These are phyloP conservation scores for Alternaria viburni DNA, from an alignment of 2,329 filamentous ascomycete species.

Conservation along the genomic window DNA sequence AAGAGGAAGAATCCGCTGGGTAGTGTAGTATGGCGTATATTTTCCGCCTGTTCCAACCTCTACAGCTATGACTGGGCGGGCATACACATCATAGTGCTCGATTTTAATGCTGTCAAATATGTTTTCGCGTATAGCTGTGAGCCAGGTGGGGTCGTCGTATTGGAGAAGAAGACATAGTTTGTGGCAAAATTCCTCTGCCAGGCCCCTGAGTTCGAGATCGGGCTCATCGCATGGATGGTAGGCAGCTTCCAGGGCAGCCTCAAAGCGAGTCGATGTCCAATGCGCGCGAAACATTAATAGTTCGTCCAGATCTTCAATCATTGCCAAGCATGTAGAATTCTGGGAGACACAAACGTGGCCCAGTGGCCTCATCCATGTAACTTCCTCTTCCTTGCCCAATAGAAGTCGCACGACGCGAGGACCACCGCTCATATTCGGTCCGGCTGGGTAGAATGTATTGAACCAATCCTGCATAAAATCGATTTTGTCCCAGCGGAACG, in stretches of 20 bases:
- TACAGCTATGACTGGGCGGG: background rate
- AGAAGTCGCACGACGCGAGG: background rate
- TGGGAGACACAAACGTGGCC: too few relatives aligned
- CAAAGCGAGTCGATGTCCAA: background rate
- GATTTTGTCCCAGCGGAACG: background rate
- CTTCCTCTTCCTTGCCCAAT: too few relatives aligned
- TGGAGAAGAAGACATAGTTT: background rate
- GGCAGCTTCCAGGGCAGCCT: background rate
- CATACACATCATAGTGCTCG: background rate
- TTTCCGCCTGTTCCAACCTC: background rate
- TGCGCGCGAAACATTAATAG: background rate
- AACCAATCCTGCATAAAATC: background rate
- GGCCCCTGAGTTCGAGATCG: background rate
- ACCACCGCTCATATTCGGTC: background rate
- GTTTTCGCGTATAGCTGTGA: background rate
- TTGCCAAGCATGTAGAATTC: background rate
- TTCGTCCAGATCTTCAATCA: background rate
- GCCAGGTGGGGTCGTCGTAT: background rate
- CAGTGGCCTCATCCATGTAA: too few relatives aligned
- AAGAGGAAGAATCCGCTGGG: too few relatives aligned
- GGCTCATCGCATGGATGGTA: background rate
- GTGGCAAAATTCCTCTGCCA: background rate
- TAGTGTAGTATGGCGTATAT: too few relatives aligned
- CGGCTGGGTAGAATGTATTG: background rate
- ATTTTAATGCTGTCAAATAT: background rate